Conservation (phyloP, 2,329 filamentous ascomycete species). For the Trichothecium sympodiale region DNA sequence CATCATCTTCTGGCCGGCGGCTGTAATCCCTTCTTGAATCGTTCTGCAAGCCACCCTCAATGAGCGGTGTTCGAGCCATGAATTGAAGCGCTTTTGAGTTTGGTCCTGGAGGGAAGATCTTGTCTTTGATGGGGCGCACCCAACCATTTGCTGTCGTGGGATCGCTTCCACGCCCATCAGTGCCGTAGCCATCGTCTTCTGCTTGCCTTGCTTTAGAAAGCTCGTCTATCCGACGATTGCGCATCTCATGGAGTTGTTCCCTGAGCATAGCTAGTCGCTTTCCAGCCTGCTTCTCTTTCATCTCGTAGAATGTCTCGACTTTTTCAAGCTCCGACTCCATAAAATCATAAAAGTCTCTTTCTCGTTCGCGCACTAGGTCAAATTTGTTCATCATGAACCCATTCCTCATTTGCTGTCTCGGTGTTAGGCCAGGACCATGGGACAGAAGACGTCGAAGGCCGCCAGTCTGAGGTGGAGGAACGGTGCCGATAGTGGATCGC, state of each 20-base stretch:
- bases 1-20: slow-evolving; percentile 31
- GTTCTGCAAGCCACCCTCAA: slow-evolving; percentile 16
- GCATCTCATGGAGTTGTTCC: slow-evolving; percentile 86
- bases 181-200: not conserved
- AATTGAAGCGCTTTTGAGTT: slow-evolving; percentile 48
- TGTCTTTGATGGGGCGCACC: slow-evolving; percentile 42
- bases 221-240: slow-evolving; percentile 69
- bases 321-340: slow-evolving; percentile 80
- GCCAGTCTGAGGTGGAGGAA: slow-evolving; percentile 11
- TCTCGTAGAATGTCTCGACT: slow-evolving; percentile 79
- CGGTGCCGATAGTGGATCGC: not conserved
- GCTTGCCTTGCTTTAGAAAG: slow-evolving; percentile 29
- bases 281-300: slow-evolving; percentile 78
- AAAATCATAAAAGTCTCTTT: slow-evolving; percentile 80
- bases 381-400: slow-evolving; percentile 11
- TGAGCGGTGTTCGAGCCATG: slow-evolving; percentile 40
- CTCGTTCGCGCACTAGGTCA: slow-evolving; percentile 57
- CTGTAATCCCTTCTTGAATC: slow-evolving; percentile 37
- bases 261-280: slow-evolving; percentile 59
- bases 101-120: slow-evolving; percentile 43
- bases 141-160: slow-evolving; percentile 18
- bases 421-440: slow-evolving; percentile 22
- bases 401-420: slow-evolving; percentile 6
- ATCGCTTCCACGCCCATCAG: not conserved
- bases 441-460: slow-evolving; percentile 24